These are phyloP conservation scores for Knufia petricola DNA, from an alignment of 2,329 filamentous ascomycete genomes.

Conservation along the genomic window DNA sequence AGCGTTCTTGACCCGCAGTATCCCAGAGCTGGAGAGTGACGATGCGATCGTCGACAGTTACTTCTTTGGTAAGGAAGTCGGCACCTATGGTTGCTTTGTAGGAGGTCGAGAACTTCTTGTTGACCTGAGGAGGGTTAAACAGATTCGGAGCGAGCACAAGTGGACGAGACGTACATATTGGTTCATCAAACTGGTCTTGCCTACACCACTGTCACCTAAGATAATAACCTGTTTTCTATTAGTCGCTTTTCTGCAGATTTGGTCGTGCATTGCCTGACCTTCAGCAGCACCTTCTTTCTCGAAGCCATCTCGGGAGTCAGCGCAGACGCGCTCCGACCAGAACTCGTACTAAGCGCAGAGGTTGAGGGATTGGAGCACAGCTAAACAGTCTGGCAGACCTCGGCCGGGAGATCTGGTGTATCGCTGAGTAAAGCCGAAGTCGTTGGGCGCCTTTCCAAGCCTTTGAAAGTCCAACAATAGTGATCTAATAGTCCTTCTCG, in stretches of 20 bases:
- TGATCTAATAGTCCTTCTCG: too few relatives aligned
- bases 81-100: constrained; percentile 99
- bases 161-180: constrained; percentile 77
- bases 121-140: constrained; percentile 61
- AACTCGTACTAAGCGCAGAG: neutral
- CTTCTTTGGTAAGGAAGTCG: constrained; percentile 96
- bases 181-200: constrained; percentile 99
- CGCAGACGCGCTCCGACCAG: neutral
- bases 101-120: constrained; percentile 99
- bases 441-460: too few relatives aligned
- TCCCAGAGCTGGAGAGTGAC: constrained; percentile 99
- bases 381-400: neutral
- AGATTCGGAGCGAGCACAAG: constrained; percentile 1
- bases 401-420: too few relatives aligned
- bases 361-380: neutral
- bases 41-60: constrained; percentile 89
- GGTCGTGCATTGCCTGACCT: constrained; percentile 49
- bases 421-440: too few relatives aligned
- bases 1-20: constrained; percentile 91
- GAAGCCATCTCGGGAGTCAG: constrained; percentile 52
- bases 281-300: constrained; percentile 82
- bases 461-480: too few relatives aligned
- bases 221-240: constrained; percentile 71
- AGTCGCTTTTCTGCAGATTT: too few relatives aligned
- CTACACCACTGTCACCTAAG: constrained; percentile 95